Evolutionary conservation across 2,329 filamentous ascomycete species (phyloP).

Genomic region (Leptographium lundbergii): DNA sequence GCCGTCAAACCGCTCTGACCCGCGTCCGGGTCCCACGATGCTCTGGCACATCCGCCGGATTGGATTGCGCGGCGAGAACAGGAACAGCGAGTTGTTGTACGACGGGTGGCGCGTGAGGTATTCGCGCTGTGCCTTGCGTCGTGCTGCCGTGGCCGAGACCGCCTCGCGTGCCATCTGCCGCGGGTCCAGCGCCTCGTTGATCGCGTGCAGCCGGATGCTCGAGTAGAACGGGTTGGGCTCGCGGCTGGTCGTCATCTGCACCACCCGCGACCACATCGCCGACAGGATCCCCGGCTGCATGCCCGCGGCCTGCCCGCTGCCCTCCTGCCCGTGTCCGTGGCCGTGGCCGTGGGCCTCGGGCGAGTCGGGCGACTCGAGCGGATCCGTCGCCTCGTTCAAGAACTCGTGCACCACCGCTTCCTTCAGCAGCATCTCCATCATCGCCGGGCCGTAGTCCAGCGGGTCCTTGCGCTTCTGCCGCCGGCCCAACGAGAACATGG

Average conservation of each 20-base stretch:
- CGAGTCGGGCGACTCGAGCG: slow-evolving; percentile 21
- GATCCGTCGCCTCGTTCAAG: slow-evolving; percentile 57
- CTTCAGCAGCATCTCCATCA: slow-evolving; percentile 92
- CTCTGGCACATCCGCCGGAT: slow-evolving; percentile 75
- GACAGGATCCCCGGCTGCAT: slow-evolving; percentile 47
- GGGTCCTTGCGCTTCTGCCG: slow-evolving; percentile 59
- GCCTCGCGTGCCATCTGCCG: slow-evolving; percentile 83
- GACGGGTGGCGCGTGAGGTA: slow-evolving; percentile 76
- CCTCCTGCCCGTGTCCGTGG: slow-evolving; percentile 9
- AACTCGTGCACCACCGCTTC: slow-evolving; percentile 94
- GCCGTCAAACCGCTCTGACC: slow-evolving; percentile 75
- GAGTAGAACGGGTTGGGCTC: slow-evolving; percentile 96
- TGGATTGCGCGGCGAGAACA: slow-evolving; percentile 69
- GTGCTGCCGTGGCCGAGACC: slow-evolving; percentile 66
- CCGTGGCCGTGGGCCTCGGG: neutral
- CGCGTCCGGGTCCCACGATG: slow-evolving; percentile 83
- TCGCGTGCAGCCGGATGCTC: slow-evolving; percentile 52
- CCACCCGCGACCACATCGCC: slow-evolving; percentile 47
- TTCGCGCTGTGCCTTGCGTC: slow-evolving; percentile 80
- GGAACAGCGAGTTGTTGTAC: slow-evolving; percentile 85
- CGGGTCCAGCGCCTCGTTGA: slow-evolving; percentile 71
- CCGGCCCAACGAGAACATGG: slow-evolving; percentile 53
- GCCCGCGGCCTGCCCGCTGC: slow-evolving; percentile 15
- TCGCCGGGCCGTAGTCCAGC: slow-evolving; percentile 80
- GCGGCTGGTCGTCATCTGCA: slow-evolving; percentile 42